phyloP scores from a whole-genome alignment of 768 basidiomycete genomes.

The Mycena sanguinolenta region DNA sequence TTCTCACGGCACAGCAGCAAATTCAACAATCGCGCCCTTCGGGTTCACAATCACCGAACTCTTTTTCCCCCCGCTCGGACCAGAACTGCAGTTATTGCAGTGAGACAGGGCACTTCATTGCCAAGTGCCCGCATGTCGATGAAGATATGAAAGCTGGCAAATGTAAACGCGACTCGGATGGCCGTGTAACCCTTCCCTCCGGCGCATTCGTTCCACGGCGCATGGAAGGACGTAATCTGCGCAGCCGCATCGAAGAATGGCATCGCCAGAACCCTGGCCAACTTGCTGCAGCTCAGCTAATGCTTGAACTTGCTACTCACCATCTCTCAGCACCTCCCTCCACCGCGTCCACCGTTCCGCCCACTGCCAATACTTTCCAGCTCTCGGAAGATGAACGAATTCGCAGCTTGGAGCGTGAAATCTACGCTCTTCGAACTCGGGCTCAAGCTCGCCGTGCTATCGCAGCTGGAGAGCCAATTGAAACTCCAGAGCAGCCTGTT shows the following conservation, averaged over 20 bases:
- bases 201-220: constrained; percentile 35
- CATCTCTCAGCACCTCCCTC: not conserved
- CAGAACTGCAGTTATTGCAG: constrained; percentile 37
- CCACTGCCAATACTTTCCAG: not conserved
- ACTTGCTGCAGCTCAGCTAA: constrained; percentile 19
- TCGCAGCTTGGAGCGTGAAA: constrained; percentile 3
- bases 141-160: constrained; percentile 1
- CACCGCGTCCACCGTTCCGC: not conserved
- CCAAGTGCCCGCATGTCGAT: constrained; percentile 28
- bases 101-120: constrained; percentile 39
- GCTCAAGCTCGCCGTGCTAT: constrained; percentile 22
- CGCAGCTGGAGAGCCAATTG: too few species aligned
- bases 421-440: constrained; percentile 19
- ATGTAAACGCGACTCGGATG: constrained; percentile 40
- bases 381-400: constrained; percentile 17
- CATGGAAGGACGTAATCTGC: constrained; percentile 10
- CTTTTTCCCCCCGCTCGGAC: not conserved
- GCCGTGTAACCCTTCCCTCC: constrained; percentile 39
- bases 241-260: constrained; percentile 26
- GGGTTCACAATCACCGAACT: not conserved
- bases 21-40: not conserved
- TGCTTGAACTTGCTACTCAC: constrained; percentile 10
- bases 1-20: constrained; percentile 18
- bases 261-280: constrained; percentile 30
- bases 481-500: too few species aligned